Evolutionary conservation across 2,329 filamentous ascomycete species (phyloP).

Genomic region (Ceratocystis eucalypticola): DNA sequence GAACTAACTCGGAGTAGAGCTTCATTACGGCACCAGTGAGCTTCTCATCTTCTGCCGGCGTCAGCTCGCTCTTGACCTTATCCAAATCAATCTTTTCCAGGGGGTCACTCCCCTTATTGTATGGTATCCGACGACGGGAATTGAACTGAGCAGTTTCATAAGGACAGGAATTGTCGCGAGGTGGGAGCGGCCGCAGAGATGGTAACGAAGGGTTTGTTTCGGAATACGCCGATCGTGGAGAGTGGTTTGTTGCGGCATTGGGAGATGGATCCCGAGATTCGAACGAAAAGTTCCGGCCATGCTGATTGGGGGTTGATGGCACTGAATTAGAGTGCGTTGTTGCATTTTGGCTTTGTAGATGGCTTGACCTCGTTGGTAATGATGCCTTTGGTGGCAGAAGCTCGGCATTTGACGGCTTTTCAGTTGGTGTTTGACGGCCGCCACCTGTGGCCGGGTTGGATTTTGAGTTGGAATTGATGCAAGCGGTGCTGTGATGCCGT

Average conservation of each 20-base stretch:
- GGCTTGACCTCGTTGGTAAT: slow-evolving; percentile 22
- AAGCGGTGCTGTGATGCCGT: not conserved
- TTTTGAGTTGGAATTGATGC: not conserved
- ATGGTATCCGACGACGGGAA: slow-evolving; percentile 77
- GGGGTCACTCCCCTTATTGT: slow-evolving; percentile 70
- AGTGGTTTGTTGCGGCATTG: slow-evolving; percentile 60
- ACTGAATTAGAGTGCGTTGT: slow-evolving; percentile 65
- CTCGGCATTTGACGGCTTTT: slow-evolving; percentile 30
- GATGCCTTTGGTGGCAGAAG: slow-evolving; percentile 21
- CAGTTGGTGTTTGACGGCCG: slow-evolving; percentile 10
- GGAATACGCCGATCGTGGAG: slow-evolving; percentile 78
- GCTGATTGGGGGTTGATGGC: slow-evolving; percentile 84
- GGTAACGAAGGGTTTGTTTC: slow-evolving; percentile 67
- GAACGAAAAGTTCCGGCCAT: slow-evolving; percentile 68
- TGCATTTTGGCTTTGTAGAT: slow-evolving; percentile 21
- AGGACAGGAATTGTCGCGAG: slow-evolving; percentile 53
- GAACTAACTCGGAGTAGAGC: slow-evolving; percentile 73
- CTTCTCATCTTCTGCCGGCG: slow-evolving; percentile 58
- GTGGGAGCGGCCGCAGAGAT: slow-evolving; percentile 51
- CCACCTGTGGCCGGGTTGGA: not conserved
- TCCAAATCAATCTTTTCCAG: slow-evolving; percentile 58
- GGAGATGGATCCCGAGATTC: slow-evolving; percentile 71
- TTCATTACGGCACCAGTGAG: slow-evolving; percentile 73
- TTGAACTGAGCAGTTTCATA: slow-evolving; percentile 79
- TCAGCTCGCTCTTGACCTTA: slow-evolving; percentile 58